phyloP scores from a whole-genome alignment of 2,329 filamentous ascomycete genomes.

The Aschersonia sp. region DNA sequence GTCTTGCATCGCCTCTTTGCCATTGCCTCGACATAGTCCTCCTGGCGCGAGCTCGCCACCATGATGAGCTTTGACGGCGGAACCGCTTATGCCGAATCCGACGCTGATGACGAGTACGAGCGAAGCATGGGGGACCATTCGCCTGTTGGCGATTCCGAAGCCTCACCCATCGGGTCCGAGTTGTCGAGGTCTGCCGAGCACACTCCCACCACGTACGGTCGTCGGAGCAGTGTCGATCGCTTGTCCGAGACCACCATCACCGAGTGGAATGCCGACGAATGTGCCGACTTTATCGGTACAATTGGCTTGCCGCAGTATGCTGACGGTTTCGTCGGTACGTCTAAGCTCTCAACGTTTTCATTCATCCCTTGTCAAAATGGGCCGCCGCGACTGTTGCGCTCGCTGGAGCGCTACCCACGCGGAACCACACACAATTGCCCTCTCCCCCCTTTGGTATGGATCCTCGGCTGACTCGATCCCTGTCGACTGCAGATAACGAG shows the following conservation, averaged over 20 bases:
- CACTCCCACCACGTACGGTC: slow-evolving; percentile 66
- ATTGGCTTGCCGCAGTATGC: slow-evolving; percentile 75
- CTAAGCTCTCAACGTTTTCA: background rate
- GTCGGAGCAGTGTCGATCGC: slow-evolving; percentile 47
- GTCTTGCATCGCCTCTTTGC: background rate
- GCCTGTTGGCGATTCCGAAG: slow-evolving; percentile 54
- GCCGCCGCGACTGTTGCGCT: background rate
- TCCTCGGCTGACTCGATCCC: slow-evolving; percentile 5
- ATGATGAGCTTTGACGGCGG: slow-evolving; percentile 49
- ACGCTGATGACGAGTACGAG: slow-evolving; percentile 76
- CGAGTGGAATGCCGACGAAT: slow-evolving; percentile 76
- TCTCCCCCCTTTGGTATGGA: too few relatives aligned
- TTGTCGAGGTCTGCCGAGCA: slow-evolving; percentile 56
- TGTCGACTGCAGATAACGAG: slow-evolving; percentile 57
- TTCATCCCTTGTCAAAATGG: background rate
- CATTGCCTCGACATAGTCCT: background rate
- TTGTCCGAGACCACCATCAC: slow-evolving; percentile 63
- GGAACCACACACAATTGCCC: too few relatives aligned
- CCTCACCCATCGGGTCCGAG: slow-evolving; percentile 58
- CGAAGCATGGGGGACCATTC: slow-evolving; percentile 54
- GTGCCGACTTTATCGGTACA: slow-evolving; percentile 72
- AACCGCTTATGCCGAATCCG: slow-evolving; percentile 64
- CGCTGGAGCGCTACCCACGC: too few relatives aligned
- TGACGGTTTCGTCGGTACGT: slow-evolving; percentile 68
- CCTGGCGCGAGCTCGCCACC: slow-evolving; percentile 5